Evolutionary conservation across 345 rosid genomes (phyloP), one percentile per base, ranked within the genome.

Genomic region (Pugionium cornutum): DNA sequence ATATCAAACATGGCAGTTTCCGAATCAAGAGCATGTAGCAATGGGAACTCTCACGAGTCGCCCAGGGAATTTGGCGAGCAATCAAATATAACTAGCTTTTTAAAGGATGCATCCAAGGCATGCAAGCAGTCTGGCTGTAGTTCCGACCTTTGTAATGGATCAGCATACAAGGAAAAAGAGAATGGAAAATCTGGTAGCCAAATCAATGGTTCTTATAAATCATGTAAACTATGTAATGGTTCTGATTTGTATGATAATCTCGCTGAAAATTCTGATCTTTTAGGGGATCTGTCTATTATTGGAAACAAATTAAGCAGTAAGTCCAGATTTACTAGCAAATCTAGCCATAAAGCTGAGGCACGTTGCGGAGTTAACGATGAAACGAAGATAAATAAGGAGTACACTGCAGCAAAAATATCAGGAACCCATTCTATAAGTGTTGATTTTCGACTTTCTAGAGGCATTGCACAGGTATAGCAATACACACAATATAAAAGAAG

Each of bases 371-470:
- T 39, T 52, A 60, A 58, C 49, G 84, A 81, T 48, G 89, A 67
- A 62, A 52, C 41, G 56, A 88, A 76, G 85, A 80, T 58, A 72
- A 83, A 53, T 62, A 88, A 81, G 67, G 84, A 85, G 67, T 79
- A 80, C 62, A 76, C 79, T 77, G 83, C 82, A 40, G 76, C 96
- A 60, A 86, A 75, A 79, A 70, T 85, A 65, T 83, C 96, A 60
- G 88, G 83, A 77, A 73, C 76, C 53, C 82, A 85, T 63, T 88
- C 99, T 37, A 88, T 89, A 71, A 94, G 86, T 68, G 86, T 94
- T 59, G 97, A 90, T 81, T 86, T 94, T 49, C 87, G 99, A 55
- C 82, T 90, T 33, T 94, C 99, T 69, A 83, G 96, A 82, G 99
- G 99, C 67, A 94, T 89, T 74, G 92, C 97, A 18, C 96, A 89